phyloP scores from a whole-genome alignment of 306 rosid species.

The Crotalaria pallida region DNA sequence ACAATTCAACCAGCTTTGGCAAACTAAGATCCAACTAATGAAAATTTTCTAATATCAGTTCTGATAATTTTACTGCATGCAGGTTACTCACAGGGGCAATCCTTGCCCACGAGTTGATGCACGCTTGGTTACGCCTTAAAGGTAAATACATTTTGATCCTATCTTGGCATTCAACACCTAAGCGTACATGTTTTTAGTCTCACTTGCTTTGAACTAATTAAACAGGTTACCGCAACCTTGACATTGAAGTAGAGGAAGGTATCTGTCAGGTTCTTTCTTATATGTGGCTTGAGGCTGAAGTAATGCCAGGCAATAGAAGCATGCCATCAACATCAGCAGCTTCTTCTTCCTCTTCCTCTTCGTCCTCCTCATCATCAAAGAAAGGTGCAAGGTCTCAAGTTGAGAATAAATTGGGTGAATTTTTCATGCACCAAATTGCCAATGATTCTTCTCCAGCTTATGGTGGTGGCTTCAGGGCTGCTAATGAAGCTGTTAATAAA shows the following conservation, averaged over 20 bases:
- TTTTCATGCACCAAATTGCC: slow-evolving; percentile 83
- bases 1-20: not conserved
- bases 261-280: slow-evolving; percentile 89
- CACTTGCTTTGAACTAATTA: not conserved
- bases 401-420: slow-evolving; percentile 72
- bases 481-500: slow-evolving; percentile 63
- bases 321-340: slow-evolving; percentile 68
- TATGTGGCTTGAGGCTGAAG: slow-evolving; percentile 98
- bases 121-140: slow-evolving; percentile 94
- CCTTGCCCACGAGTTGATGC: slow-evolving; percentile 99
- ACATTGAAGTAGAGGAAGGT: slow-evolving; percentile 87
- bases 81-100: slow-evolving; percentile 97
- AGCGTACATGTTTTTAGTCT: not conserved
- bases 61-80: slow-evolving; percentile 17
- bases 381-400: slow-evolving; percentile 64
- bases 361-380: slow-evolving; percentile 46
- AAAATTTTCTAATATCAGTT: not conserved
- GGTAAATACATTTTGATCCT: slow-evolving; percentile 41
- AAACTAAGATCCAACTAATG: no score
- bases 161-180: not conserved
- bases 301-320: slow-evolving; percentile 48
- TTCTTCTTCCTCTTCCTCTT: slow-evolving; percentile 28
- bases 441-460: slow-evolving; percentile 77
- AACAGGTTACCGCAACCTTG: slow-evolving; percentile 72
- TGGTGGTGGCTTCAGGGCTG: slow-evolving; percentile 88